These are phyloP conservation scores for Calonectria pseudoreteaudii DNA, from an alignment of 2,329 filamentous ascomycete species.

Conservation along the genomic window DNA sequence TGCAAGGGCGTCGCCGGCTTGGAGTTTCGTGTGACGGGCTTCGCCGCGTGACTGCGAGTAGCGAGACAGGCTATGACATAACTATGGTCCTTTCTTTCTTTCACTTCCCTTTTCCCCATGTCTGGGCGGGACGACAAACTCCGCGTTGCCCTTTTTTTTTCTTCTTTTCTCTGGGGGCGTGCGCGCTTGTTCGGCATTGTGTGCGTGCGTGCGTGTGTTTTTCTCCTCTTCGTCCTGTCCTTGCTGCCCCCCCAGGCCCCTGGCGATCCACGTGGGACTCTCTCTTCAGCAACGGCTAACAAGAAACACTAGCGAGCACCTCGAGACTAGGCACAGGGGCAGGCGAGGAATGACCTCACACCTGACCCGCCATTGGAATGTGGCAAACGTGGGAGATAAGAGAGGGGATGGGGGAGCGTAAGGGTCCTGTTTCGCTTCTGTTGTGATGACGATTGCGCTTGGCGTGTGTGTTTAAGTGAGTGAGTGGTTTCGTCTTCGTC, in stretches of 20 bases:
- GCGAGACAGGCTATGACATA: slow-evolving; percentile 1
- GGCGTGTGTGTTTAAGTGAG: too few relatives aligned
- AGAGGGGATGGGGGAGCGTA: too few relatives aligned
- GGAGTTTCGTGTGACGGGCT: neutral
- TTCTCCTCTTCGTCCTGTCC: neutral
- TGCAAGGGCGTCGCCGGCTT: neutral
- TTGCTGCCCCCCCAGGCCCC: neutral
- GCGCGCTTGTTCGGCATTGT: neutral
- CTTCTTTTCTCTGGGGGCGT: neutral
- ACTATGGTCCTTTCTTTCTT: neutral
- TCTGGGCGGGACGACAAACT: neutral
- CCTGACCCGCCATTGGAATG: slow-evolving; percentile 32
- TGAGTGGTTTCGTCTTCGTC: slow-evolving; percentile 1
- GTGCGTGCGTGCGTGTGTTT: neutral
- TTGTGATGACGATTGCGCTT: slow-evolving; percentile 10
- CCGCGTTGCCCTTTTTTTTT: neutral
- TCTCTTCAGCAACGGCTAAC: neutral
- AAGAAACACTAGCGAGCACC: slow-evolving; percentile 13
- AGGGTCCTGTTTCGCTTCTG: neutral
- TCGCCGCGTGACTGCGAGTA: neutral
- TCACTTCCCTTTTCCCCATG: neutral
- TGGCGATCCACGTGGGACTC: slow-evolving; percentile 8
- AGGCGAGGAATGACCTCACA: slow-evolving; percentile 36
- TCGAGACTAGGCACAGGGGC: slow-evolving; percentile 29
- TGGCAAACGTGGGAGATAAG: slow-evolving; percentile 34